Conservation (phyloP, 1,284 basidiomycete genomes). For the Calocybe gambosa region DNA sequence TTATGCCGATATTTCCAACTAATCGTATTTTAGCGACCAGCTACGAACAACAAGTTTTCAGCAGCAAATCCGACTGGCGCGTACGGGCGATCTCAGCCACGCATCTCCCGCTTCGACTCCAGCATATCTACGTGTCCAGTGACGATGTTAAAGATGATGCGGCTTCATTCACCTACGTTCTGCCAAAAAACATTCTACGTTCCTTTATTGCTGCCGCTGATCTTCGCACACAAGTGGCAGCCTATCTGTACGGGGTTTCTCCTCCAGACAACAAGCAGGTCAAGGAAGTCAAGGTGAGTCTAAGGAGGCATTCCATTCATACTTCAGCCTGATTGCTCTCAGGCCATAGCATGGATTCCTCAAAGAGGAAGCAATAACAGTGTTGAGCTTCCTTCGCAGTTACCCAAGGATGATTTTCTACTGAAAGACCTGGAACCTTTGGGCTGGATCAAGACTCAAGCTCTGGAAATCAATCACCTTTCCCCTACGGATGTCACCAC, state of each 20-base stretch:
- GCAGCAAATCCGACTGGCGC: slow-evolving; percentile 99
- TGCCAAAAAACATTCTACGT: slow-evolving; percentile 96
- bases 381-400: slow-evolving; percentile 80
- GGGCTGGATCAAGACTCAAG: slow-evolving; percentile 98
- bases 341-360: slow-evolving; percentile 91
- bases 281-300: slow-evolving; percentile 88
- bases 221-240: slow-evolving; percentile 93
- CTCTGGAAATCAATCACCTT: slow-evolving; percentile 87
- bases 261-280: slow-evolving; percentile 97
- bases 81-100: slow-evolving; percentile 95
- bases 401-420: slow-evolving; percentile 92
- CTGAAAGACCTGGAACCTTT: slow-evolving; percentile 92
- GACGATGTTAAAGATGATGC: slow-evolving; percentile 99
- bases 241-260: slow-evolving; percentile 88
- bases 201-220: slow-evolving; percentile 94
- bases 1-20: slow-evolving; percentile 5
- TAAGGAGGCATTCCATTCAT: background rate
- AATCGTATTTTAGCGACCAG: slow-evolving; percentile 63
- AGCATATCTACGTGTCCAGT: slow-evolving; percentile 98
- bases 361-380: slow-evolving; percentile 95
- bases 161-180: slow-evolving; percentile 88
- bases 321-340: slow-evolving; percentile 7
- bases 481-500: slow-evolving; percentile 93
- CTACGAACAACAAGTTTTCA: slow-evolving; percentile 97
- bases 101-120: slow-evolving; percentile 91